Percentiles rank a stretch among this genome's conserved stretches.
phyloP scores from a whole-genome alignment of 345 rosid genomes.

The Eucalyptus tenuipes region DNA sequence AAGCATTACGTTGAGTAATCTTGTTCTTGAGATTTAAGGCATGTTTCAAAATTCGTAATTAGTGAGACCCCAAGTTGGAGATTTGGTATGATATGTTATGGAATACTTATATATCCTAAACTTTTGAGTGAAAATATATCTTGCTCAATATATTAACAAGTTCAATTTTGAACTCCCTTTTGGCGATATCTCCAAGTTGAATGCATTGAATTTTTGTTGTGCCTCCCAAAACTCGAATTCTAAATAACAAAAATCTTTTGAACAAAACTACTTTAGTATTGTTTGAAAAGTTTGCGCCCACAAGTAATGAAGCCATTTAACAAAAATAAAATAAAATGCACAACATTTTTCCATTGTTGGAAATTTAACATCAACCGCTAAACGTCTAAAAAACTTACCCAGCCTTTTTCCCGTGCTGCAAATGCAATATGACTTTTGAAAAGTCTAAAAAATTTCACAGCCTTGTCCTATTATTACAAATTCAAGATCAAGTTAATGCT shows the following conservation, averaged over 20 bases:
- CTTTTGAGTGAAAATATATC: neutral
- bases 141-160: neutral
- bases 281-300: neutral
- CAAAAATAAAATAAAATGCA: neutral
- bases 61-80: neutral
- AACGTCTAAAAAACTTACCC: neutral
- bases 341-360: no score
- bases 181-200: neutral
- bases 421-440: neutral
- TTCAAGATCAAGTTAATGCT: neutral
- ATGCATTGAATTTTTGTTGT: neutral
- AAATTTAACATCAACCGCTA: no score
- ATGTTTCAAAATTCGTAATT: neutral
- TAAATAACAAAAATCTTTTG: neutral
- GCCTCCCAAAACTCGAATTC: neutral
- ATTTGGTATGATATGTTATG: neutral
- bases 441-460: neutral
- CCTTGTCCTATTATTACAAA: neutral
- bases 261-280: neutral
- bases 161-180: neutral
- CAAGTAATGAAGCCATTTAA: neutral
- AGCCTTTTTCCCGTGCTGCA: neutral
- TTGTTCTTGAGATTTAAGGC: neutral
- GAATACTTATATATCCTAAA: neutral
- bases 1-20: neutral